phyloP scores from a whole-genome alignment of 768 basidiomycete genomes.

The Tulasnella sp. region DNA sequence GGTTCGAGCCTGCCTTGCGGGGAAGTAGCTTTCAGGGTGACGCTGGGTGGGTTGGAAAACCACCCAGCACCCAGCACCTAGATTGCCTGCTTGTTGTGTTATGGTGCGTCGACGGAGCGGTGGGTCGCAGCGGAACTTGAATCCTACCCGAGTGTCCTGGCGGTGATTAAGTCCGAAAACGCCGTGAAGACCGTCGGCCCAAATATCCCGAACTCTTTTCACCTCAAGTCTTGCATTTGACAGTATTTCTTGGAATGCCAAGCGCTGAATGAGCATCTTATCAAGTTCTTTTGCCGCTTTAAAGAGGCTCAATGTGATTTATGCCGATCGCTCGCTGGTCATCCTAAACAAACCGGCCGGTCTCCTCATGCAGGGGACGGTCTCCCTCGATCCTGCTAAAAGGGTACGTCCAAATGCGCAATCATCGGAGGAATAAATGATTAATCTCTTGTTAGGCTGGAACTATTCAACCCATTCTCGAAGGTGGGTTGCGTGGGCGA shows the following conservation, averaged over 20 bases:
- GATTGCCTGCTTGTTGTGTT: not conserved
- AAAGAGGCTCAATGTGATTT: constrained; percentile 11
- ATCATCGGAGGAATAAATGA: not conserved
- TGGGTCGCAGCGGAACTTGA: constrained; percentile 23
- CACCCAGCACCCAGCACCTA: too few relatives aligned
- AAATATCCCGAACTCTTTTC: too few relatives aligned
- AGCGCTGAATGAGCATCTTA: too few relatives aligned
- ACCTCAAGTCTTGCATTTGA: too few relatives aligned
- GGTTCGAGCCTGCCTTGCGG: too few relatives aligned
- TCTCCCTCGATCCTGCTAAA: not conserved
- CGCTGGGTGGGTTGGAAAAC: too few relatives aligned
- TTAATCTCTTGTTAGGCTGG: not conserved
- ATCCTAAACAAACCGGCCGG: constrained; percentile 23
- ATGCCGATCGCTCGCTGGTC: constrained; percentile 11
- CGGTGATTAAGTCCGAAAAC: too few relatives aligned
- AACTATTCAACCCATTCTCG: constrained; percentile 18
- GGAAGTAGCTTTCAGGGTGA: too few relatives aligned
- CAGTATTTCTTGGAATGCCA: too few relatives aligned
- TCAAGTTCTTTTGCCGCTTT: not conserved
- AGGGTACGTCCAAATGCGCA: not conserved
- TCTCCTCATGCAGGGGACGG: constrained; percentile 14
- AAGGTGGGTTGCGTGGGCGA: not conserved
- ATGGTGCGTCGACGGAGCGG: not conserved
- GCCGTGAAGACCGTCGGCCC: too few relatives aligned
- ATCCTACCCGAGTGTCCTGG: constrained; percentile 6